Conservation (phyloP, 805 yeast genomes). For the Pichia cephalocereana region DNA sequence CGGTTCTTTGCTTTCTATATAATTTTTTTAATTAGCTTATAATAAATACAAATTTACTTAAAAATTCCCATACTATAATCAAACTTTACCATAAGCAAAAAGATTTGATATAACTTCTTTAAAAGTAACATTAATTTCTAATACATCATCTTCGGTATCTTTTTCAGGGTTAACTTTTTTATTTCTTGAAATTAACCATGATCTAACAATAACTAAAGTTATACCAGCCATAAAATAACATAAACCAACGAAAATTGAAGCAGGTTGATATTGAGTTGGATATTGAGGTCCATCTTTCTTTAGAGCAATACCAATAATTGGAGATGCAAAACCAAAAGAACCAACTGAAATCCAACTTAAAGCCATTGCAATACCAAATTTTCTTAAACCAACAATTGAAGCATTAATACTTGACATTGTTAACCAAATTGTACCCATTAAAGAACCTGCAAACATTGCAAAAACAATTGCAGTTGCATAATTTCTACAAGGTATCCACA, state of each 20-base stretch:
- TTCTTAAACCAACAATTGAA: constrained; percentile 44
- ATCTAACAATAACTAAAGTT: constrained; percentile 38
- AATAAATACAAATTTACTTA: no score
- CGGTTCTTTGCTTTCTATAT: not conserved
- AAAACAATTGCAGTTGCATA: constrained; percentile 46
- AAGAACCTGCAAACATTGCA: constrained; percentile 42
- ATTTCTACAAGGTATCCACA: constrained; percentile 53
- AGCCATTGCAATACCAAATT: constrained; percentile 42
- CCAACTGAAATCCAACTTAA: constrained; percentile 43
- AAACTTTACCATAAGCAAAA: constrained; percentile 2
- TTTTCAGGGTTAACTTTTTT: constrained; percentile 7
- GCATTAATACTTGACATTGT: constrained; percentile 43
- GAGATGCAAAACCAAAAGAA: constrained; percentile 43
- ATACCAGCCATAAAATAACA: constrained; percentile 39
- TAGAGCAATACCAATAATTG: constrained; percentile 49
- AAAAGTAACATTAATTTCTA: constrained; percentile 9
- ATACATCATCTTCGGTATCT: constrained; percentile 18
- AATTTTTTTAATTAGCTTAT: no score
- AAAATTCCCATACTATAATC: not conserved
- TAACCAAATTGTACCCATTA: constrained; percentile 58
- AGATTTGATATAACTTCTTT: constrained; percentile 1
- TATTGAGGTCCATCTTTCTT: constrained; percentile 28
- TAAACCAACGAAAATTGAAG: constrained; percentile 53
- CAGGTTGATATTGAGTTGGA: constrained; percentile 41
- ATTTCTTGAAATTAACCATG: constrained; percentile 47